Percentiles rank a stretch among this genome's conserved stretches.
These are phyloP conservation scores for Phytophthora ohioensis DNA, from an alignment of 352 stramenopile species.

Conservation along the genomic window DNA sequence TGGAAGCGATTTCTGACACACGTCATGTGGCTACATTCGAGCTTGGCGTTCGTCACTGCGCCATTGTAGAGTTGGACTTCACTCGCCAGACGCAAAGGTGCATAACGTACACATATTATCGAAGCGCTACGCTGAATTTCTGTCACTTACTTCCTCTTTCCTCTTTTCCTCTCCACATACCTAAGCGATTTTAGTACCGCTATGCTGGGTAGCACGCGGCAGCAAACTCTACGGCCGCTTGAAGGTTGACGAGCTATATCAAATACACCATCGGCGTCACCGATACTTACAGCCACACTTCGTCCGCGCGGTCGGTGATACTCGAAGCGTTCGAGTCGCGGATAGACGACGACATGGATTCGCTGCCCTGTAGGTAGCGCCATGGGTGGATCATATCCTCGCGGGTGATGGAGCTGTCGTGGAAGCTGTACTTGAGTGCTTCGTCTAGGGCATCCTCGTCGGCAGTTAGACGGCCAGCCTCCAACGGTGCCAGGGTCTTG, in stretches of 20 bases:
- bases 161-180: slow-evolving; percentile 21
- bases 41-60: slow-evolving; percentile 1
- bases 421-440: slow-evolving; percentile 80
- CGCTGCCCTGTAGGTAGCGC: slow-evolving; percentile 53
- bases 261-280: slow-evolving; percentile 12
- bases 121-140: slow-evolving; percentile 37
- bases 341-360: slow-evolving; percentile 54
- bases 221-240: slow-evolving; percentile 15
- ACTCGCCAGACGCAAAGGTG: slow-evolving; percentile 5
- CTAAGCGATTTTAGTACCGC: slow-evolving; percentile 10
- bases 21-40: neutral
- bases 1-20: neutral
- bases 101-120: slow-evolving; percentile 26
- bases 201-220: slow-evolving; percentile 2
- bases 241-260: slow-evolving; percentile 15
- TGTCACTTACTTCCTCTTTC: slow-evolving; percentile 27
- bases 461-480: slow-evolving; percentile 28
- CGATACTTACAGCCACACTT: slow-evolving; percentile 61
- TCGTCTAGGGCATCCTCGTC: slow-evolving; percentile 52
- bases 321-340: slow-evolving; percentile 72
- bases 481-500: slow-evolving; percentile 37
- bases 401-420: slow-evolving; percentile 68
- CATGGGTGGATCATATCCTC: slow-evolving; percentile 68
- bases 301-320: slow-evolving; percentile 48
- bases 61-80: neutral